Evolutionary conservation across 1,284 basidiomycete genomes (phyloP), one percentile per base, ranked within the genome.

Genomic region (Cryptococcus sp.): DNA sequence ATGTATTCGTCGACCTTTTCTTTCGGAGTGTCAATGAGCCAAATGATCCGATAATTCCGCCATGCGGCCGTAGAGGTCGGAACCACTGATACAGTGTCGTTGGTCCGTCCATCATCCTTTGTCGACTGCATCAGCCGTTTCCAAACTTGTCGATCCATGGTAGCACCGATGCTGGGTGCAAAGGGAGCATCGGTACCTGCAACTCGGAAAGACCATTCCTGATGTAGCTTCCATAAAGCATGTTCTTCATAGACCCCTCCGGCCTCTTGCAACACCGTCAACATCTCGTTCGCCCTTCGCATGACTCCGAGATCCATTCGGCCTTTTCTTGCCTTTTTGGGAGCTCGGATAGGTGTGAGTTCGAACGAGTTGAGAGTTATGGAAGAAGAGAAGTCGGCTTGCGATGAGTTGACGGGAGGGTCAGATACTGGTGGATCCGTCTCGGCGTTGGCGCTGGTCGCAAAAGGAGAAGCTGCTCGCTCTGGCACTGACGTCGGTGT

Each of bases 91-190:
- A 34, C 16, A 14, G 63, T 59, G 0, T 59, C 57, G 9, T 61
- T 61, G 14, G 53, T 61, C 7, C 66, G 66, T 49, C 59, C 54
- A 50, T 67, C 67, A 25, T 67, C 19, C 13, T 63, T 50, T 1
- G 61, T 63, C 2, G 67, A 65, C 14, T 52, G 52, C 19, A 64
- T 34, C 1, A 53, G 57, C 13, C 55, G 56, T 39, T 53, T 60
- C 50, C 64, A 63, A 23, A 64, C 57, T 19, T 53, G 54, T 25
- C 69, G 61, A 45, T 73, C 71, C 69, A 73, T 70, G 19, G 46
- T 55, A n/a, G 60, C 54, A 7, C 48, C 57, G 11, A 48, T 45
- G 4, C 52, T 28, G 16, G 71, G 71, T 1, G 70, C 68, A 46
- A 59, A 45, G 2, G 67, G 66, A 42, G 60, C 59, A 37, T 67